These are phyloP conservation scores for Dictyostelium gargantuum DNA, from an alignment of 208 protist genomes.

Conservation along the genomic window DNA sequence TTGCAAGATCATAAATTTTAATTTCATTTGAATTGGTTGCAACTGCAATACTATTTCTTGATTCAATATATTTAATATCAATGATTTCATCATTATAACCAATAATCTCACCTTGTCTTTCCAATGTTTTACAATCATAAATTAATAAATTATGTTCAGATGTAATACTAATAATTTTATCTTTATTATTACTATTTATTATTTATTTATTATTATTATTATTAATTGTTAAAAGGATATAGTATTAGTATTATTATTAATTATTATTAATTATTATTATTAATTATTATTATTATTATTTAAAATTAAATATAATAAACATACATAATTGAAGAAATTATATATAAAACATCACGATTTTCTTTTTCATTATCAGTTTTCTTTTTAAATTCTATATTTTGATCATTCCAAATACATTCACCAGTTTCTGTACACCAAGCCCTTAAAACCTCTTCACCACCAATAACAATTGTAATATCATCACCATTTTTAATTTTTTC, in stretches of 20 bases:
- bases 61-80: conserved; percentile 63
- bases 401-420: conserved; percentile 53
- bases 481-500: not conserved
- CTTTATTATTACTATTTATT: not conserved
- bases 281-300: not conserved
- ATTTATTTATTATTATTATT: not conserved
- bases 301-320: not conserved
- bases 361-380: conserved; percentile 6
- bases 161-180: conserved; percentile 70
- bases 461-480: conserved; percentile 34
- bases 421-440: conserved; percentile 58
- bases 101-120: conserved; percentile 28
- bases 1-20: conserved; percentile 27
- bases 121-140: conserved; percentile 54
- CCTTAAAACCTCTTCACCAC: conserved; percentile 53
- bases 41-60: conserved; percentile 7
- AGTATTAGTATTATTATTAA: conserved; percentile 21
- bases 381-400: conserved; percentile 17
- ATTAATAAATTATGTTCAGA: conserved; percentile 74
- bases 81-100: conserved; percentile 69
- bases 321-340: conserved; percentile 5
- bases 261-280: not conserved
- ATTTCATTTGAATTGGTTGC: conserved; percentile 61
- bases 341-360: not conserved
- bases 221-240: not conserved